Evolutionary conservation across 225 moss, liverwort and hornwort species (phyloP).

Genomic region (Takakia lepidozioides): DNA sequence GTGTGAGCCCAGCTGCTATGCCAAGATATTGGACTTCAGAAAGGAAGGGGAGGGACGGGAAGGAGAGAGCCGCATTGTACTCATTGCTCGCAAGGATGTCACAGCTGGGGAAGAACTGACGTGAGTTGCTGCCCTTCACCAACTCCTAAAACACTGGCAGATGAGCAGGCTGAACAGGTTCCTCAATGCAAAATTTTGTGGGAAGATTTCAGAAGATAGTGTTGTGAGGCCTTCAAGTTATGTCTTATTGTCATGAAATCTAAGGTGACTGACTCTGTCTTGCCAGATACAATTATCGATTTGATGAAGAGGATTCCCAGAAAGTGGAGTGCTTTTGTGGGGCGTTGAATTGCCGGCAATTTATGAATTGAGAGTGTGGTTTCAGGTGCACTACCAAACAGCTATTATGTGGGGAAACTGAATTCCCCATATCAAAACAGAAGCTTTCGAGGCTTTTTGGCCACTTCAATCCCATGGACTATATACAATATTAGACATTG

Average conservation of each 20-base stretch:
- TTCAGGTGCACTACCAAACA: too few relatives aligned
- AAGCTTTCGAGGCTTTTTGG: too few relatives aligned
- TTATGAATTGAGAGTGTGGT: conserved; percentile 63
- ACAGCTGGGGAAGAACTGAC: conserved; percentile 91
- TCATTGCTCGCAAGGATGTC: conserved; percentile 89
- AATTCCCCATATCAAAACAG: too few relatives aligned
- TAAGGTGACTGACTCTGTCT: neutral
- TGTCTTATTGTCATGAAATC: neutral
- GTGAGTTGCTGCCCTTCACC: conserved; percentile 36
- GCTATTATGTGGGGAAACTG: too few relatives aligned
- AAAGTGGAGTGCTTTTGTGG: conserved; percentile 89
- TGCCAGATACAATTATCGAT: conserved; percentile 90
- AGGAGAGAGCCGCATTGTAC: conserved; percentile 83
- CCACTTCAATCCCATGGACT: too few relatives aligned
- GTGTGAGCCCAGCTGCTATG: conserved; percentile 96
- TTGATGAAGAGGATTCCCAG: conserved; percentile 86
- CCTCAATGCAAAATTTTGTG: too few relatives aligned
- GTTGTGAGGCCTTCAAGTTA: too few relatives aligned
- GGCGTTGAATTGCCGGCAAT: conserved; percentile 74
- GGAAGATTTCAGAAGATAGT: too few relatives aligned
- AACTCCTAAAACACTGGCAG: neutral
- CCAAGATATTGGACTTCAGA: conserved; percentile 96
- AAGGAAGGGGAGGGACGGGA: conserved; percentile 66
- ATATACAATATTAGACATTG: too few relatives aligned
- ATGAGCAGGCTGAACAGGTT: neutral